Base-by-base conservation (phyloP, 1,139 yeast species). In the Debaryomyces singareniensis region DNA sequence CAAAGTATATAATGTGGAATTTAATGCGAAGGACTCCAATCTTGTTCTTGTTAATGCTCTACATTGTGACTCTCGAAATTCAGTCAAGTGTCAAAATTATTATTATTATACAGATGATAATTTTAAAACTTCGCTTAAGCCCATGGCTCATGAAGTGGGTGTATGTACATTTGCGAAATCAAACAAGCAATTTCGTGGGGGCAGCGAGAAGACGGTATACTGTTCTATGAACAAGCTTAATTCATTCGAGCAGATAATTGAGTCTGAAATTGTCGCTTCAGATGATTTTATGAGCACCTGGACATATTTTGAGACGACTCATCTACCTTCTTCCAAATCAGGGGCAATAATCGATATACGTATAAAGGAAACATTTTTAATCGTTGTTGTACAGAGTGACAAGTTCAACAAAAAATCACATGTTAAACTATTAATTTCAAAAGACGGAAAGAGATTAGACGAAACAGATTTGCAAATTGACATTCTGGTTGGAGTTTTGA, bases 111-210 rank as follows among this genome's bases (percentile, higher is more conserved):
- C 87, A 3, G 57, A 47, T 1, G 79, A 80, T 49, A 75, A 72
- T 3, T 70, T 80, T 45, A 57, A 59, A 31, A 44, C 74, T 1
- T 38, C 50, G 5, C 71, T 74, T 2, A 54, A 53, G 13, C 39
- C 42, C 24, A 43, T 78, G 28, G 47, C 49, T 5, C 38, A 49
- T 3, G 65, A 62, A 3, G 51, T 53, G 3, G 35, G 53, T 24
- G 40, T 43, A n/a, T 82, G 91, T 61, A 48, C 55, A 3, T 78
- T 78, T 49, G 65, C 78, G 5, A 70, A 63, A 31, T 53, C 71
- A 0, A 63, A 65, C 25, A 45, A 51, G 4, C 55, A 51, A 5
- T 72, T 70, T 35, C 48, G 52, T 3, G 46, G 39, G 5, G 72
- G 69, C 5, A 51, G 58, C 3, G 68, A 67, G 24, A 49, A 60